phyloP scores from a whole-genome alignment of 2,329 filamentous ascomycete genomes.

The Elsinoe fawcettii region DNA sequence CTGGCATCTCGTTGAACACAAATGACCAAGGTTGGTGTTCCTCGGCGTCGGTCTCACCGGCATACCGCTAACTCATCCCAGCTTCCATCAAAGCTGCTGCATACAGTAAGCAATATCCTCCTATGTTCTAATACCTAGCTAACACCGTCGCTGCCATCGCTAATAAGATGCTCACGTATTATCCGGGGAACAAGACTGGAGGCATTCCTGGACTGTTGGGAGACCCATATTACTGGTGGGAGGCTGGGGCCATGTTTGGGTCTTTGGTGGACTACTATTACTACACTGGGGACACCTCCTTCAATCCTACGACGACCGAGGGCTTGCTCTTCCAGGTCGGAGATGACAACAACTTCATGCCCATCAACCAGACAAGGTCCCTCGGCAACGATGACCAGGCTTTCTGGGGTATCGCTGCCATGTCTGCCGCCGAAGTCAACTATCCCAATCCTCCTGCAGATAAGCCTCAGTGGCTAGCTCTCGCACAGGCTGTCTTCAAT shows the following conservation, averaged over 20 bases:
- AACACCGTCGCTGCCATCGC: conserved; percentile 36
- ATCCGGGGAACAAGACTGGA: conserved; percentile 45
- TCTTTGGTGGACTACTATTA: conserved; percentile 64
- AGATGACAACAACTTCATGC: conserved; percentile 53
- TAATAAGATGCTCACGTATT: conserved; percentile 45
- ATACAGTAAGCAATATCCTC: not conserved
- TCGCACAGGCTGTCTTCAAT: conserved; percentile 38
- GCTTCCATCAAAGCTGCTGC: conserved; percentile 35
- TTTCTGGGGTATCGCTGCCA: conserved; percentile 51
- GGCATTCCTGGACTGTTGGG: conserved; percentile 50
- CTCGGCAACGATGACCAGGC: conserved; percentile 49
- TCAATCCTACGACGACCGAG: conserved; percentile 52
- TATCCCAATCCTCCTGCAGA: conserved; percentile 36
- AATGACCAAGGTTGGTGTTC: conserved; percentile 18
- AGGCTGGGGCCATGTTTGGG: conserved; percentile 55
- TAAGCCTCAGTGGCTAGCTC: conserved; percentile 38
- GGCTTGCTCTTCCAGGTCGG: conserved; percentile 54
- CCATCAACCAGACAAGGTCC: conserved; percentile 32
- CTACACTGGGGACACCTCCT: conserved; percentile 55
- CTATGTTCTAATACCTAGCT: too few relatives aligned
- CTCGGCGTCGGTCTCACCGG: too few relatives aligned
- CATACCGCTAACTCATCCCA: conserved; percentile 17
- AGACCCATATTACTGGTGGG: conserved; percentile 67
- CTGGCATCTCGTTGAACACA: conserved; percentile 20
- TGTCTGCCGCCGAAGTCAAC: conserved; percentile 48